Conservation (phyloP, 257 asterid genomes). For the Nicotiana obtusifolia region DNA sequence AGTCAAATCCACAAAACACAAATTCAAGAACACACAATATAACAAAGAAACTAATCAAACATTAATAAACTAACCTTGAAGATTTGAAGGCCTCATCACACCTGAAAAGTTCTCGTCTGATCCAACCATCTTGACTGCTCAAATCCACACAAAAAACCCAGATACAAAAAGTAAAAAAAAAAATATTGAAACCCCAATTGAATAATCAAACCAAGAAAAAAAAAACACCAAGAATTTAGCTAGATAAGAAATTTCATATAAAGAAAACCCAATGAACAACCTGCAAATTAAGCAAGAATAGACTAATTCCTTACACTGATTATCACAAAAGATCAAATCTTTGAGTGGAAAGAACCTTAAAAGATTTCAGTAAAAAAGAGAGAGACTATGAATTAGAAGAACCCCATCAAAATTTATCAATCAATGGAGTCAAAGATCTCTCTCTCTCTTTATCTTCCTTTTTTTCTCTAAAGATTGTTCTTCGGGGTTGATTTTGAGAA, state of each 20-base stretch:
- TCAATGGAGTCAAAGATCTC: too few relatives aligned
- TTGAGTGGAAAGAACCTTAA: not conserved
- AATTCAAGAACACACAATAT: not conserved
- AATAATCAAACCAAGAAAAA: not conserved
- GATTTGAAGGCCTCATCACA: conserved; percentile 49
- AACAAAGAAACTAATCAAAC: not conserved
- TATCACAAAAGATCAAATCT: not conserved
- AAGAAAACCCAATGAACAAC: conserved; percentile 8
- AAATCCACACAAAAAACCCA: not conserved
- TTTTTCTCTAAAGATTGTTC: not conserved
- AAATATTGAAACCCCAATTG: conserved; percentile 2
- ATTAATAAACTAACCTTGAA: conserved; percentile 33
- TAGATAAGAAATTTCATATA: not conserved
- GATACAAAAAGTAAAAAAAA: not conserved
- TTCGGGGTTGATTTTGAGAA: not conserved
- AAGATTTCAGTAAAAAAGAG: conserved; percentile 3
- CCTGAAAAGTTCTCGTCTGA: conserved; percentile 56
- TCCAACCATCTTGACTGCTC: conserved; percentile 46
- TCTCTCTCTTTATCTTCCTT: too few relatives aligned
- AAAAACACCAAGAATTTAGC: not conserved
- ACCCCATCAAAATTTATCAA: conserved; percentile 20
- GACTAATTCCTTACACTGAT: not conserved
- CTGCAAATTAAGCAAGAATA: not conserved
- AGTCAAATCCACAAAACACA: not conserved
- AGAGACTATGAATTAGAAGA: conserved; percentile 14